phyloP scores from a whole-genome alignment of 257 asterid genomes.

The Solanum chilense region DNA sequence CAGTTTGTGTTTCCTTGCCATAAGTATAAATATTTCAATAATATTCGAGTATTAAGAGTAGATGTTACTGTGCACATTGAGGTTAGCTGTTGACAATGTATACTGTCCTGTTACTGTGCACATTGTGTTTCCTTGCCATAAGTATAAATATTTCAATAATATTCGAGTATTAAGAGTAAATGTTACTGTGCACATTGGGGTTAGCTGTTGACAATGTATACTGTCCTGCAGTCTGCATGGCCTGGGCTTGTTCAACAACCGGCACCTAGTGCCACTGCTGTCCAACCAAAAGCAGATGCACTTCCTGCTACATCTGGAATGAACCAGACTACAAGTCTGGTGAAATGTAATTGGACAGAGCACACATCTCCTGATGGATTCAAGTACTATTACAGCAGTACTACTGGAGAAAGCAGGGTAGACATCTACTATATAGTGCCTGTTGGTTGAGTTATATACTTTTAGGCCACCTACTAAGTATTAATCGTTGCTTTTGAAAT shows the following conservation, averaged over 20 bases:
- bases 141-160: neutral
- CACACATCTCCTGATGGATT: slow-evolving; percentile 91
- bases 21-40: neutral
- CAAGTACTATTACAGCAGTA: slow-evolving; percentile 74
- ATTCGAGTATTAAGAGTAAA: neutral
- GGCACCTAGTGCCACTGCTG: slow-evolving; percentile 17
- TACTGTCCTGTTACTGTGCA: neutral
- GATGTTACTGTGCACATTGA: neutral
- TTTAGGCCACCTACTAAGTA: neutral
- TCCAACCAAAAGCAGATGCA: slow-evolving; percentile 31
- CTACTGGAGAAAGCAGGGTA: slow-evolving; percentile 97
- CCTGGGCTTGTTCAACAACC: slow-evolving; percentile 39
- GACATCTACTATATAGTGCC: neutral
- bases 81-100: neutral
- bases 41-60: neutral
- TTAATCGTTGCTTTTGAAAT: neutral
- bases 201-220: neutral
- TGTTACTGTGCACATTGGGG: neutral
- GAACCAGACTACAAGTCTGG: slow-evolving; percentile 13
- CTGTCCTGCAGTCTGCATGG: slow-evolving; percentile 50
- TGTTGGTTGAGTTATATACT: neutral
- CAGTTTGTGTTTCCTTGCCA: neutral
- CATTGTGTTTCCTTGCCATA: neutral
- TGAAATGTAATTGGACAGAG: slow-evolving; percentile 74
- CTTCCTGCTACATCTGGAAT: slow-evolving; percentile 23